Base-by-base conservation (phyloP, 305 asterid species). In the Fraxinus ornus region DNA sequence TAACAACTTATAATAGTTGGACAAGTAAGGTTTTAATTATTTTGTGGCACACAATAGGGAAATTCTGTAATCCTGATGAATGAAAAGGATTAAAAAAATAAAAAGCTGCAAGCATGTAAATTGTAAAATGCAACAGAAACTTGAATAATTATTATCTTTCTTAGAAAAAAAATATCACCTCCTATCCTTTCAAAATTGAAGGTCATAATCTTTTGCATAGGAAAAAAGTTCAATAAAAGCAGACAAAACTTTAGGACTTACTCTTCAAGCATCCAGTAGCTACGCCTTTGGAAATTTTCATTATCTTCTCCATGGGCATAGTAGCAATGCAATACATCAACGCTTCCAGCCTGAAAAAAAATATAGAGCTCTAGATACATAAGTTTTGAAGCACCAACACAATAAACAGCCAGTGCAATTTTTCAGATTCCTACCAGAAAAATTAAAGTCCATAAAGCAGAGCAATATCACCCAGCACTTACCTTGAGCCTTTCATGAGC, bases 251-350 rank as follows among this genome's bases (percentile, higher is more conserved):
- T 28, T 64, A 24, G 83, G 80, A 89, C 98, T 85, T 89, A 97
- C 98, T 94, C 98, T 89, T 93, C 99, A 80, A 97, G 99, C 98
- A 97, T 88, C 99, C 99, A 97, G 84, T 94, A 97, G 91, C 98
- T 91, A 85, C 99, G 98, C 87, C 99, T 89, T 88, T 95, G 99
- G 79, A 94, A 97, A 88, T 89, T 93, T 84, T 93, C 98, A 32
- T 92, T 88, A 47, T 92, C 97, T 86, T 97, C 97, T 83, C 99
- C 99, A 87, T 97, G 99, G 76, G 99, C 99, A 78, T 97, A 97
- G 89, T 97, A 97, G 90, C 99, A 97, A 81, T 97, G 99, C 89
- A 97, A 84, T 68, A 94, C 97, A 88, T 97, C 98, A 87, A 97
- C 33, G 82, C 98, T 91, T 85, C 98, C 99, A 84, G 97, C 89